Conservation (phyloP, 495 filamentous ascomycete species). For the Venustampulla echinocandica region DNA sequence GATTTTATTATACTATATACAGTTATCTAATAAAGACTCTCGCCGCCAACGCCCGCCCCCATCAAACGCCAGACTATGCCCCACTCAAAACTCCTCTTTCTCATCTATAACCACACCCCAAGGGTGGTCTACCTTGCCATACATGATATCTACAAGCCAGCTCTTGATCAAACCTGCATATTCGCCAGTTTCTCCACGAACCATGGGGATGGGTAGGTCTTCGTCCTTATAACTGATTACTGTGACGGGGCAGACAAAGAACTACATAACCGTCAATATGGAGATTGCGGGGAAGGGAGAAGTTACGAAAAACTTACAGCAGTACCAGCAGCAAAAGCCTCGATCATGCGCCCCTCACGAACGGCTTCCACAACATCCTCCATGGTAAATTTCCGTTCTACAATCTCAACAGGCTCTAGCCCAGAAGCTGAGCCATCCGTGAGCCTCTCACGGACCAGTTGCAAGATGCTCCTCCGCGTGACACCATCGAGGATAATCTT, state of each 20-base stretch:
- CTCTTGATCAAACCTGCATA: slow-evolving; percentile 65
- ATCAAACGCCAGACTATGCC: no score
- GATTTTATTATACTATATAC: no score
- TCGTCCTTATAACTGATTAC: slow-evolving; percentile 63
- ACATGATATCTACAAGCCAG: slow-evolving; percentile 82
- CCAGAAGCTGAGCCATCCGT: slow-evolving; percentile 27
- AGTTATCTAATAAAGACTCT: no score
- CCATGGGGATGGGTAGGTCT: slow-evolving; percentile 59
- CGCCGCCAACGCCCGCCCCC: no score
- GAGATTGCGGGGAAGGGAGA: background rate
- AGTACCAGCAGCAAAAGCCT: slow-evolving; percentile 82
- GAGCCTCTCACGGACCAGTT: slow-evolving; percentile 59
- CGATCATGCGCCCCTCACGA: slow-evolving; percentile 67
- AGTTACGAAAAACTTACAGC: slow-evolving; percentile 51
- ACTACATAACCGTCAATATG: slow-evolving; percentile 39
- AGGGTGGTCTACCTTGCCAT: slow-evolving; percentile 66
- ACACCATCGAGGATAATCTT: slow-evolving; percentile 80
- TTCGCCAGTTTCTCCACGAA: slow-evolving; percentile 46
- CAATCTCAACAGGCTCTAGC: slow-evolving; percentile 56
- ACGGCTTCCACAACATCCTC: slow-evolving; percentile 63
- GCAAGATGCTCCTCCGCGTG: slow-evolving; percentile 66
- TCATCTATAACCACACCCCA: slow-evolving; percentile 73
- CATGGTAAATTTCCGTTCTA: slow-evolving; percentile 76
- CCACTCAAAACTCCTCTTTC: slow-evolving; percentile 26
- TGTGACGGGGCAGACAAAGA: slow-evolving; percentile 70